A percentile compares a stretch with the other conserved stretches of the same genome.
phyloP scores from a whole-genome alignment of 2,329 filamentous ascomycete species.

The Xylariomycetidae sp. region DNA sequence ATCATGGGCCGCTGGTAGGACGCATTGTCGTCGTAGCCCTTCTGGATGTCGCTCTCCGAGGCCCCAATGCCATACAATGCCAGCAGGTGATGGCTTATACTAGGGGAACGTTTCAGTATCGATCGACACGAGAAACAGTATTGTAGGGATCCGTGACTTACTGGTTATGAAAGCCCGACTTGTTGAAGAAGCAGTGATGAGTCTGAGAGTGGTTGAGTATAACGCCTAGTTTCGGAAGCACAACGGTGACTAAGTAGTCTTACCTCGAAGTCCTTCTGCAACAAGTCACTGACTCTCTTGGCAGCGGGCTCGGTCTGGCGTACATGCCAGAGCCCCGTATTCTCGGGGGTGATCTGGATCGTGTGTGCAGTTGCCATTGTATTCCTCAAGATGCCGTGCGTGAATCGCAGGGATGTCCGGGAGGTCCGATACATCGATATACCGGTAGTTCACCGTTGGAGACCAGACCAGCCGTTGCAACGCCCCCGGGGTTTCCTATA shows the following conservation, averaged over 20 bases:
- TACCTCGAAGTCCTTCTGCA: constrained; percentile 70
- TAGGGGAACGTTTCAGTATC: constrained; percentile 19
- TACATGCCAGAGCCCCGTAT: constrained; percentile 44
- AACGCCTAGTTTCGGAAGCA: not conserved
- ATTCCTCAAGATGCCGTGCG: no score
- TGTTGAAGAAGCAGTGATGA: constrained; percentile 78
- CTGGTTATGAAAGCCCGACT: constrained; percentile 76
- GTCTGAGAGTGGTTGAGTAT: constrained; percentile 23
- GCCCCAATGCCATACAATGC: constrained; percentile 73
- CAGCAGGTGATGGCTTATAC: constrained; percentile 67
- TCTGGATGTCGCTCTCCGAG: constrained; percentile 49
- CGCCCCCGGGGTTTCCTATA: no score
- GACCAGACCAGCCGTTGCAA: no score
- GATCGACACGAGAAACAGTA: not conserved
- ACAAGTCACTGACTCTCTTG: constrained; percentile 54
- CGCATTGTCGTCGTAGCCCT: constrained; percentile 58
- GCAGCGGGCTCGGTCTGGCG: constrained; percentile 53
- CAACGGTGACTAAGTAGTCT: constrained; percentile 2
- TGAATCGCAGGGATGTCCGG: no score
- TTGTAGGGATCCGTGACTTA: constrained; percentile 21
- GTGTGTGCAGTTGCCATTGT: constrained; percentile 41
- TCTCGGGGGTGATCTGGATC: constrained; percentile 40
- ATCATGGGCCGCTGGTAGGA: constrained; percentile 57
- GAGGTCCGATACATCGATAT: no score
- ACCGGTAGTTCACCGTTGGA: no score